Evolutionary conservation across 306 rosid genomes (phyloP), one percentile per base, ranked within the genome.

Genomic region (Trichosanthes truncata): DNA sequence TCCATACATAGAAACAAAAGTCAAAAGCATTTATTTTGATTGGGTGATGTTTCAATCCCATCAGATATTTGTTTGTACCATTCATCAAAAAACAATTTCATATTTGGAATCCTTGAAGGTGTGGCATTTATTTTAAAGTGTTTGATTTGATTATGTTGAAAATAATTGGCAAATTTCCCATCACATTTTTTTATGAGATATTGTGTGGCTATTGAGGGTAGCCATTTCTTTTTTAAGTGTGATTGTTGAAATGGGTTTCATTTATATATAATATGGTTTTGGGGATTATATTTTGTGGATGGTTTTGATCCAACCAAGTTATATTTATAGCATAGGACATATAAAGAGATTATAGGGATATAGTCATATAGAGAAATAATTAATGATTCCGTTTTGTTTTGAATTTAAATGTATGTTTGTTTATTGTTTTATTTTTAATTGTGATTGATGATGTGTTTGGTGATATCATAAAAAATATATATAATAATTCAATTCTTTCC

Each of bases 41-140:
- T 21, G 76, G 55, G 36, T 69, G 76, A 43, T 38, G 17, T 67
- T 69, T 69, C 53, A 69, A 69, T 21, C 53, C 55, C 76, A 69
- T 69, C 20, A 69, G 53, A 69, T 69, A 69, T 69, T 69, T 69
- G 74, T 69, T 69, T 69, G 76, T 69, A 69, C 53, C 76, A 4
- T 69, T 36, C 17, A 67, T 65, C 13, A 20, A 20, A 67, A 35
- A 3, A 49, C 25, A 53, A 20, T 38, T 36, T 20, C 49, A 66
- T 35, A 7, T 17, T 33, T 14, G 46, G 46, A 35, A 35, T 17
- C 7, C 6, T 8, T 56, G 62, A 45, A 40, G 14, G 0, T 45
- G 51, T 3, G 10, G 51, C 51, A 45, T 29, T 29, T 29, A 29
- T 29, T 45, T 45, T 9, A 45, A 45, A 45, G 51, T 9, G 13